Conservation (phyloP, 768 basidiomycete species). For the Flagelloscypha sp. region DNA sequence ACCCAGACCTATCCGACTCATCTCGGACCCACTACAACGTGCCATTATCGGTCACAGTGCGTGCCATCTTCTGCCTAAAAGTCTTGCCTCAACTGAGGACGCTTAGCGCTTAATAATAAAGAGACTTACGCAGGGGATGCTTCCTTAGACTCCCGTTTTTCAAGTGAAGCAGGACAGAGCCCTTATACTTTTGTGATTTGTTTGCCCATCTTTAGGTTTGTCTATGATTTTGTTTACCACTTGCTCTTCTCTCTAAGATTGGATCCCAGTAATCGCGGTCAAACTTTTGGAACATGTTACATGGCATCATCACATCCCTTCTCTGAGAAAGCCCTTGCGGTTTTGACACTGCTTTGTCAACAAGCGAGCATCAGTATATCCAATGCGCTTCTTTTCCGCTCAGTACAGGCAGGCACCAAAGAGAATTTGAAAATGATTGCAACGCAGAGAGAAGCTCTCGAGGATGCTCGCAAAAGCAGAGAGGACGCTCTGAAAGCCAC, state of each 20-base stretch:
- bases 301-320: constrained; percentile 60
- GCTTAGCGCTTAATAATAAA: too few species aligned
- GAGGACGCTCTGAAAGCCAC: constrained; percentile 71
- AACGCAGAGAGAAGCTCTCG: constrained; percentile 59
- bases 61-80: constrained; percentile 13
- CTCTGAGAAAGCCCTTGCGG: constrained; percentile 49
- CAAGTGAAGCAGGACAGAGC: constrained; percentile 58
- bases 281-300: constrained; percentile 67
- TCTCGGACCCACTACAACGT: constrained; percentile 54
- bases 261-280: constrained; percentile 66
- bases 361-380: constrained; percentile 72
- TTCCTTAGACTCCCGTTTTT: constrained; percentile 56
- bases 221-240: too few species aligned
- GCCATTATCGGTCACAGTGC: constrained; percentile 61
- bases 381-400: constrained; percentile 67
- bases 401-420: constrained; percentile 63
- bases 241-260: too few species aligned
- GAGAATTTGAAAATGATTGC: constrained; percentile 75
- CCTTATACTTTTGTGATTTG: constrained; percentile 55
- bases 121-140: constrained; percentile 52
- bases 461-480: constrained; percentile 59
- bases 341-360: constrained; percentile 58
- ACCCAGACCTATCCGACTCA: constrained; percentile 48
- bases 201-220: constrained; percentile 64
- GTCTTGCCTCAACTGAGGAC: too few species aligned